Evolutionary conservation across 441 rosid species (phyloP), one percentile per base, ranked within the genome.

Genomic region (Francoa sonchifolia): DNA sequence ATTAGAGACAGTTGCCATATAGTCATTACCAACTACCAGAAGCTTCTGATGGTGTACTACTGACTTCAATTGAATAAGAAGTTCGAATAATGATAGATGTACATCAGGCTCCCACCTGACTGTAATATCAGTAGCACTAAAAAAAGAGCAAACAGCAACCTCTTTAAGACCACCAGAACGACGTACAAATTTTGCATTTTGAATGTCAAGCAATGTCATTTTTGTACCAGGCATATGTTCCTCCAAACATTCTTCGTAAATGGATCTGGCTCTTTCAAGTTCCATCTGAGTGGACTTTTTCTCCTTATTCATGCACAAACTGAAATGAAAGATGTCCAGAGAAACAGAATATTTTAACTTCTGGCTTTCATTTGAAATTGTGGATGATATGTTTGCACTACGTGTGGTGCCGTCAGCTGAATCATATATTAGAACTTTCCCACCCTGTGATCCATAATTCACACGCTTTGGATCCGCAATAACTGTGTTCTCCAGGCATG

Each of bases 381-480:
- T 63, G 28, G 97, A 72, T 49, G 67, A 54, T 50, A 93, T 49
- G 20, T 50, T 74, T 5, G 99, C 97, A 44, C 65, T 71, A 16
- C 99, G 97, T 23, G 67, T 80, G 33, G 76, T 71, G 42, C 97
- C 96, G 56, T 84, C 97, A 52, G 78, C 80, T 61, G 69, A 73
- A 42, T 69, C 66, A 31, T 65, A 73, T 51, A 93, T 62, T 33
- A 66, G 56, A 59, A 74, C 73, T 42, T 65, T 77, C 31, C 96
- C 97, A 74, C 99, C 97, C 47, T 93, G 99, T 57, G 99, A 84
- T 51, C 99, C 99, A 79, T 82, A 88, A 71, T 88, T 84, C 58
- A 93, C 95, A 48, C 84, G 81, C 72, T 93, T 93, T 38, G 99
- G 95, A 70, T 93, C 96, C 15, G 63, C 74, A 66, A 88, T 69